Evolutionary conservation across 75 land plant species (phyloP).

Genomic region (Cryptomeria japonica): DNA sequence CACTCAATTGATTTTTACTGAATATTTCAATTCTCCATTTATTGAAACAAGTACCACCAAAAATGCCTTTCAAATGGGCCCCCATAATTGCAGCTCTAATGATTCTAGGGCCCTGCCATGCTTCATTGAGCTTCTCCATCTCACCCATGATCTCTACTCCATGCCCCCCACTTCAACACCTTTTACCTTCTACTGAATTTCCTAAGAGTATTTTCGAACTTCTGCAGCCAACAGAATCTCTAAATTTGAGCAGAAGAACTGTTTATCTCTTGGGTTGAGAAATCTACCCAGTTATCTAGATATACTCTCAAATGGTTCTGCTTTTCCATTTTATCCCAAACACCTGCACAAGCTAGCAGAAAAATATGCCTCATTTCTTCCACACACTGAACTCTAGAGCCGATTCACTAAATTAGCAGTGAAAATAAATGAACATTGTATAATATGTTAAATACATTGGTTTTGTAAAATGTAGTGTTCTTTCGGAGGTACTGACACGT

Average conservation of each 20-base stretch:
- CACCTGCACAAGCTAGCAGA: no score
- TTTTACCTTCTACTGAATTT: neutral
- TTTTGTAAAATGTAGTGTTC: no score
- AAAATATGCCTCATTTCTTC: neutral
- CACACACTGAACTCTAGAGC: neutral
- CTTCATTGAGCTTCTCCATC: neutral
- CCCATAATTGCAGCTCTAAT: neutral
- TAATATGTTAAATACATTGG: no score
- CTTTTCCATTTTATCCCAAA: no score
- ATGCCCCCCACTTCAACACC: neutral
- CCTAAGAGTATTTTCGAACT: neutral
- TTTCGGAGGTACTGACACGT: no score
- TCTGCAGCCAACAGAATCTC: neutral
- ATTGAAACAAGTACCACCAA: neutral
- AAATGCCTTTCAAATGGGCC: neutral
- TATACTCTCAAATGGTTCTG: no score
- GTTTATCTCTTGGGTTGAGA: no score
- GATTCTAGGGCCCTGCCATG: neutral
- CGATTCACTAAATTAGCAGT: neutral
- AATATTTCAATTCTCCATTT: neutral
- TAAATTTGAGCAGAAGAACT: no score
- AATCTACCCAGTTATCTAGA: no score
- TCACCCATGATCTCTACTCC: neutral
- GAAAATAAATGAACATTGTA: no score
- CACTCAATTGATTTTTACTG: no score